phyloP scores from a whole-genome alignment of 768 basidiomycete genomes.

The Tricholoma hemisulphureum region DNA sequence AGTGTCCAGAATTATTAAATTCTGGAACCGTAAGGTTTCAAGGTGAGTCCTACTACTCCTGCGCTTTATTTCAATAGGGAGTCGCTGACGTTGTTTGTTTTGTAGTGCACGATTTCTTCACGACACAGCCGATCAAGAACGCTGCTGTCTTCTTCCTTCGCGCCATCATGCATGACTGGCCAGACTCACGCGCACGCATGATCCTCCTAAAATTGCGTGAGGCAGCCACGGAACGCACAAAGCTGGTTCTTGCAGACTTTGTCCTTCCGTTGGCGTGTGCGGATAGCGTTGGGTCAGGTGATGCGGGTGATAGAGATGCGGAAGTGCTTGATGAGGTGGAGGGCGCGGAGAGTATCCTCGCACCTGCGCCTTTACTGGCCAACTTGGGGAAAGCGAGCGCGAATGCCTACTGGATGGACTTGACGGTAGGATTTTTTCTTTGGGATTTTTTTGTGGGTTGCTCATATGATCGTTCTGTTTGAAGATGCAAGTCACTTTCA shows the following conservation, averaged over 20 bases:
- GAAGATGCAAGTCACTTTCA: slow-evolving; percentile 70
- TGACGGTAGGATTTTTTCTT: slow-evolving; percentile 44
- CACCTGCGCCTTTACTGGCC: slow-evolving; percentile 61
- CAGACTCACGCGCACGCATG: slow-evolving; percentile 51
- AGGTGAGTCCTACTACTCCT: slow-evolving; percentile 30
- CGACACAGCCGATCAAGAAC: slow-evolving; percentile 51
- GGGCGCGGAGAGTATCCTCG: slow-evolving; percentile 53
- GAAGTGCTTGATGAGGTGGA: slow-evolving; percentile 40
- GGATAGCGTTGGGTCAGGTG: slow-evolving; percentile 39
- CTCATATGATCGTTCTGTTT: not conserved
- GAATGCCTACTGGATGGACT: slow-evolving; percentile 69
- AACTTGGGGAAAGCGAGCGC: slow-evolving; percentile 74
- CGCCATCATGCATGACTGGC: slow-evolving; percentile 78
- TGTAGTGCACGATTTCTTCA: slow-evolving; percentile 74
- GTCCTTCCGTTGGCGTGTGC: slow-evolving; percentile 67
- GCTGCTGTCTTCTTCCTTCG: slow-evolving; percentile 70
- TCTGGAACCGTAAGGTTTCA: slow-evolving; percentile 53
- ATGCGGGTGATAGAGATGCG: slow-evolving; percentile 10
- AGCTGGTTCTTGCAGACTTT: slow-evolving; percentile 69
- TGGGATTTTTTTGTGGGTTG: not conserved
- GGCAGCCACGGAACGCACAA: slow-evolving; percentile 52
- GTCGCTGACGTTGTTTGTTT: not conserved
- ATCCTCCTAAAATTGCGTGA: slow-evolving; percentile 46
- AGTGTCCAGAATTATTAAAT: slow-evolving; percentile 58
- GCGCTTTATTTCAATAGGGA: not conserved